Base-by-base conservation (phyloP, 352 stramenopile genomes). In the Globisporangium apiculatum region DNA sequence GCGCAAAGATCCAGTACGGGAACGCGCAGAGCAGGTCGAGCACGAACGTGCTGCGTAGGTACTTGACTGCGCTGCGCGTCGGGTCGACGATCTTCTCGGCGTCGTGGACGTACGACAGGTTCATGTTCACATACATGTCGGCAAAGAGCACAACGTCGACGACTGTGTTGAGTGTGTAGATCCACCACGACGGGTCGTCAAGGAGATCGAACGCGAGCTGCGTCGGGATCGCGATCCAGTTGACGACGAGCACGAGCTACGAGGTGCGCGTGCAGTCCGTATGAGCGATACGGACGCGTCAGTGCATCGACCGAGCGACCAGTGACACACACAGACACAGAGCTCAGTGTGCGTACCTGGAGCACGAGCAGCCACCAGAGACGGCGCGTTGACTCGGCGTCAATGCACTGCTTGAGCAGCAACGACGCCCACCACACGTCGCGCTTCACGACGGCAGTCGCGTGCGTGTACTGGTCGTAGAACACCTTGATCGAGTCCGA, bases 41-140 rank as follows among this genome's bases (percentile, higher is more conserved):
- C 0, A 66, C 2, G 40, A 87, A 86, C 0, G 56, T 37, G 10
- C 65, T 54, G 5, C 51, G 11, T 3, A 87, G 11, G 54, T 89
- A 89, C 38, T 62, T 60, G 5, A 43, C n/a, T 0, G 75, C 69
- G 43, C 71, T 85, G 48, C 64, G 59, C 7, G 54, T 60, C 3
- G 79, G 59, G 15, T 83, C 63, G 41, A 73, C 62, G 35, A 87
- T 87, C 40, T 79, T 86, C 47, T 89, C 79, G 1, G 73, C 65
- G 41, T 87, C 61, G 7, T 67, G 48, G 5, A 60, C 69, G 57
- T 79, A 89, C 5, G 76, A 83, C 0, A 87, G 60, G 11, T 75
- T 83, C 31, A 86, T 72, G 53, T 86, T 89, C 5, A 86, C 31
- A n/a, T 84, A 62, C 5, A 89, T 55, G 35, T 87, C 76, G 9